Evolutionary conservation across 257 asterid genomes (phyloP), one percentile per base, ranked within the genome.

Genomic region (Solanum etuberosum): DNA sequence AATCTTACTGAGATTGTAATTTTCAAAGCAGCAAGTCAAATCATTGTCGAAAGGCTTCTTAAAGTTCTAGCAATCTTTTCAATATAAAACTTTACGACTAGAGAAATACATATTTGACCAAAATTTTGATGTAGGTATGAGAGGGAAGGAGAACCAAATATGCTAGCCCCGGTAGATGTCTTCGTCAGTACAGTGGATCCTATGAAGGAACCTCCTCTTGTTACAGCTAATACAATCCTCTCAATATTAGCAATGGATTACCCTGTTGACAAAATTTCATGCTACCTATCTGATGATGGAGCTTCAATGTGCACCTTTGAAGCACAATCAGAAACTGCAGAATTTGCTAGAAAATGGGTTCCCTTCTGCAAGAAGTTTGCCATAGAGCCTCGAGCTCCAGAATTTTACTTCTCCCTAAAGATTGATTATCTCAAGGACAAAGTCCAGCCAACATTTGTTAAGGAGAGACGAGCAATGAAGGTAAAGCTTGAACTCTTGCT

Each of bases 381-480:
- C 10, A 95, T 95, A 83, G 99, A 96, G 94, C 99, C 99, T 14
- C 94, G 99, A 85, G 99, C 99, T 40, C 99, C 99, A 40, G 99
- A 96, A 92, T 88, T 92, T 93, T 96, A 96, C 94, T 96, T 96
- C 94, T 90, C 96, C 3, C 96, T 89, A 65, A 96, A 96, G 94
- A 96, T 95, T 23, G 99, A 96, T 88, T 95, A 95, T 90, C 91
- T 96, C 57, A 95, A 94, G 94, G 98, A 95, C 77, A 96, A 96
- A 91, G 98, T 96, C 90, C 98, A 96, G 89, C 98, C 99, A 7
- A 94, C 99, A 71, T 97, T 97, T 84, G 99, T 97, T 65, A 95
- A 97, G 92, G 99, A 96, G 91, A 87, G 99, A 83, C 90, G 99
- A 90, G 99, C 98, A 81, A 97, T 97, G 99, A 97, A 97, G 98